phyloP scores from a whole-genome alignment of 2,329 filamentous ascomycete species.

The Diaporthe citri region DNA sequence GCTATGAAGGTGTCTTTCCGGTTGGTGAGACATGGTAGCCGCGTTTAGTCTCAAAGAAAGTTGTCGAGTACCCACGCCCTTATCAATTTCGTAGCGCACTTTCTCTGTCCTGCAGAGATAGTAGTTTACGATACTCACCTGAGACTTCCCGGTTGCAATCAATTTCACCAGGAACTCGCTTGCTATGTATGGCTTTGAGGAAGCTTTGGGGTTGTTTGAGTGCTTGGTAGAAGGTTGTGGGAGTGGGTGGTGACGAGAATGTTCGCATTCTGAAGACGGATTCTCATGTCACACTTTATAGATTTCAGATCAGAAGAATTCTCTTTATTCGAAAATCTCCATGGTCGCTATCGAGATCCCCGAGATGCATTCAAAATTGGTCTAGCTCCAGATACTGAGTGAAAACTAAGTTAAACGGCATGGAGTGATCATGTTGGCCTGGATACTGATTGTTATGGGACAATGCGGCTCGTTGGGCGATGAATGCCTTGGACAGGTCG shows the following conservation, averaged over 20 bases:
- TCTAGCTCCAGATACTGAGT: not conserved
- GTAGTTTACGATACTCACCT: not conserved
- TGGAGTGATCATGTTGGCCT: not conserved
- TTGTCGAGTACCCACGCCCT: not conserved
- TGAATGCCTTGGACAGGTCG: not conserved
- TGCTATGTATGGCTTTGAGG: not conserved
- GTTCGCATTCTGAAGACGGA: not conserved
- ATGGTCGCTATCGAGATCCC: too few relatives aligned
- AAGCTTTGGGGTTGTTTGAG: not conserved
- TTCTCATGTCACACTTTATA: not conserved
- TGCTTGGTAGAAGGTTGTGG: not conserved
- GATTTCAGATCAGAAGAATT: accelerated
- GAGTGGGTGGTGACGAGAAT: not conserved
- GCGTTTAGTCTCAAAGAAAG: not conserved
- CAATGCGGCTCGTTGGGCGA: not conserved
- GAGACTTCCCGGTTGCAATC: not conserved
- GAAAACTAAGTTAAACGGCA: not conserved
- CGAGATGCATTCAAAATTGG: not conserved
- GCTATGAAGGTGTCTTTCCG: not conserved
- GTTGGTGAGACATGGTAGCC: not conserved
- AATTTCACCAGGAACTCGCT: not conserved
- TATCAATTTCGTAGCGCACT: not conserved
- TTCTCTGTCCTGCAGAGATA: not conserved
- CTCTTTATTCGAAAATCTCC: not conserved
- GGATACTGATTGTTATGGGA: not conserved